These are phyloP conservation scores for Penstemon barbatus DNA, from an alignment of 257 asterid species.

Conservation along the genomic window DNA sequence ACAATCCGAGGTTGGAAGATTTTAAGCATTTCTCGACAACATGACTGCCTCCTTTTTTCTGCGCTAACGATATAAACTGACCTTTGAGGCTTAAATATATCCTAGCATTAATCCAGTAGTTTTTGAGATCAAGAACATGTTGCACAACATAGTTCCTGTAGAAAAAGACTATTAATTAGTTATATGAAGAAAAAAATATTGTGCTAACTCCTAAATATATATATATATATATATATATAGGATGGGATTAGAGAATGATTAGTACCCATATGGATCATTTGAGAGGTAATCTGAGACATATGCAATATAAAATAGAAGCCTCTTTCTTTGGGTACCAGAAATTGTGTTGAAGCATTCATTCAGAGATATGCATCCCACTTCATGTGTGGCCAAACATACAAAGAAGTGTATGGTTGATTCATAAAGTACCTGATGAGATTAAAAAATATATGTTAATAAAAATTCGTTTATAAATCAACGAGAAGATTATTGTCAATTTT, in stretches of 20 bases:
- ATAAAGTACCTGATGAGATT: conserved; percentile 33
- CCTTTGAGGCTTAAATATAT: conserved; percentile 22
- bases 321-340: conserved; percentile 17
- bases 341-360: conserved; percentile 25
- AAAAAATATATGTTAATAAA: background rate
- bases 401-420: conserved; percentile 11
- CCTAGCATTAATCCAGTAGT: background rate
- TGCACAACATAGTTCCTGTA: conserved; percentile 56
- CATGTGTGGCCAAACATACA: conserved; percentile 30
- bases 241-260: too few species aligned
- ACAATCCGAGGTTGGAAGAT: background rate
- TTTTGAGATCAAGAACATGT: conserved; percentile 18
- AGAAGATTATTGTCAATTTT: too few species aligned
- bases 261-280: conserved; percentile 38
- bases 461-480: too few species aligned
- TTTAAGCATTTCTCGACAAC: conserved; percentile 46
- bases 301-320: conserved; percentile 36
- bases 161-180: background rate
- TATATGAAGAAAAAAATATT: background rate
- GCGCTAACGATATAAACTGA: conserved; percentile 28
- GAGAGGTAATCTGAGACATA: conserved; percentile 29
- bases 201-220: too few species aligned
- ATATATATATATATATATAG: too few species aligned
- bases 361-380: conserved; percentile 43
- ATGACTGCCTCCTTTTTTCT: conserved; percentile 35